Percentiles rank a stretch among this genome's conserved stretches.
Conservation (phyloP, 2,329 filamentous ascomycete genomes). For the Xenoacremonium recifei region DNA sequence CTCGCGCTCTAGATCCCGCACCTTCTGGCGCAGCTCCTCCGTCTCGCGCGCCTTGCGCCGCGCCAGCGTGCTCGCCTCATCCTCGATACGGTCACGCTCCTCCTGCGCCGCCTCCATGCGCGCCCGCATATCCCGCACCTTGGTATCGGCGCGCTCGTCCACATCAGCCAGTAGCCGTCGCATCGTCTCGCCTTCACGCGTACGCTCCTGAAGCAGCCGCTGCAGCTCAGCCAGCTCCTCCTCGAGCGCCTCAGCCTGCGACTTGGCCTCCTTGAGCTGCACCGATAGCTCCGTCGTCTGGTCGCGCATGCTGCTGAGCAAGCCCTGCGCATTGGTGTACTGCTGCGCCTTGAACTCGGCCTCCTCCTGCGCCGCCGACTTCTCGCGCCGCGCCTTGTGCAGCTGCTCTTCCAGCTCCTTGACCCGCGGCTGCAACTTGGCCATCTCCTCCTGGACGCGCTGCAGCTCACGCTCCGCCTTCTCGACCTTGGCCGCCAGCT, state of each 20-base stretch:
- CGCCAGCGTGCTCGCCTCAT: constrained; percentile 78
- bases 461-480: constrained; percentile 68
- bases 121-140: constrained; percentile 84
- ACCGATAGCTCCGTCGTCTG: constrained; percentile 84
- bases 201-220: constrained; percentile 80
- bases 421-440: constrained; percentile 60
- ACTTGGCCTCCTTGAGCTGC: constrained; percentile 86
- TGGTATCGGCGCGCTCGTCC: constrained; percentile 76
- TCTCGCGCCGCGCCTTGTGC: constrained; percentile 65
- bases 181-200: constrained; percentile 93
- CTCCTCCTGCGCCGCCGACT: constrained; percentile 70
- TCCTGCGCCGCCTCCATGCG: constrained; percentile 89
- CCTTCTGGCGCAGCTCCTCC: constrained; percentile 77
- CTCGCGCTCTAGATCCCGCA: constrained; percentile 79
- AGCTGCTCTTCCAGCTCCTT: constrained; percentile 73
- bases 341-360: constrained; percentile 81
- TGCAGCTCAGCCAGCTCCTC: constrained; percentile 91
- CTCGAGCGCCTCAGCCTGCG: constrained; percentile 80
- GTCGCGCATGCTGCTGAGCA: constrained; percentile 90
- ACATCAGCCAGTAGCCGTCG: constrained; percentile 82
- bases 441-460: constrained; percentile 69
- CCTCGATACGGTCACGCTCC: constrained; percentile 88
- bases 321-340: constrained; percentile 78
- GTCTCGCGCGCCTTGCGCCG: constrained; percentile 77
- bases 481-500: constrained; percentile 71